Conservation (phyloP, 2,329 filamentous ascomycete genomes). For the Metarhizium anisopliae region DNA sequence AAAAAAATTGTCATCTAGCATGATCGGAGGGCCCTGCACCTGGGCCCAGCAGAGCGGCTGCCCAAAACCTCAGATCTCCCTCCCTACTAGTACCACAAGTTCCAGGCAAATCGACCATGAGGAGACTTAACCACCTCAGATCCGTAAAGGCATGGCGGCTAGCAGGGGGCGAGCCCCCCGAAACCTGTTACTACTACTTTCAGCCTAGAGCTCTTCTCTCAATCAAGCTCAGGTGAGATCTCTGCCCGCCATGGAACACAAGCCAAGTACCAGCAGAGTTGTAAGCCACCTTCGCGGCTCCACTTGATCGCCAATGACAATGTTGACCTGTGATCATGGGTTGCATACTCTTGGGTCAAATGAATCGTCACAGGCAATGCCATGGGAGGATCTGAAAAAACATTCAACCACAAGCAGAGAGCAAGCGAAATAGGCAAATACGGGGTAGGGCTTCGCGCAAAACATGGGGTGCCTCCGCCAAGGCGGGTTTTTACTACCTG, state of each 20-base stretch:
- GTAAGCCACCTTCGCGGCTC: not conserved
- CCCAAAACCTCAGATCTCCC: not conserved
- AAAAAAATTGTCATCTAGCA: too few relatives aligned
- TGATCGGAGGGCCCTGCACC: too few relatives aligned
- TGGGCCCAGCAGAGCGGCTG: too few relatives aligned
- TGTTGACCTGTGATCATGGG: not conserved
- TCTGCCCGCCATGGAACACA: not conserved
- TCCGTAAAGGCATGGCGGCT: not conserved
- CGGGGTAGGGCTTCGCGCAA: not conserved
- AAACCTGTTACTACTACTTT: not conserved
- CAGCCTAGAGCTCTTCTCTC: slow-evolving; percentile 3
- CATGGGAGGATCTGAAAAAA: not conserved
- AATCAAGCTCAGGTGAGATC: slow-evolving; percentile 1
- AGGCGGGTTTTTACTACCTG: too few relatives aligned
- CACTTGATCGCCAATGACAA: not conserved
- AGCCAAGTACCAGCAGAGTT: not conserved
- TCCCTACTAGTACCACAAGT: not conserved
- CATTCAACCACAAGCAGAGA: not conserved
- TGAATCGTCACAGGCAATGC: not conserved
- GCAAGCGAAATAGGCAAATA: not conserved
- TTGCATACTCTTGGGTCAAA: not conserved
- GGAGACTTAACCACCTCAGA: not conserved
- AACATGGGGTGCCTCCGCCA: not conserved
- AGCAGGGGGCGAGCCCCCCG: not conserved
- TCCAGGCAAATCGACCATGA: too few relatives aligned